phyloP scores from a whole-genome alignment of 768 basidiomycete genomes.

The Fomitopsis pulvina region DNA sequence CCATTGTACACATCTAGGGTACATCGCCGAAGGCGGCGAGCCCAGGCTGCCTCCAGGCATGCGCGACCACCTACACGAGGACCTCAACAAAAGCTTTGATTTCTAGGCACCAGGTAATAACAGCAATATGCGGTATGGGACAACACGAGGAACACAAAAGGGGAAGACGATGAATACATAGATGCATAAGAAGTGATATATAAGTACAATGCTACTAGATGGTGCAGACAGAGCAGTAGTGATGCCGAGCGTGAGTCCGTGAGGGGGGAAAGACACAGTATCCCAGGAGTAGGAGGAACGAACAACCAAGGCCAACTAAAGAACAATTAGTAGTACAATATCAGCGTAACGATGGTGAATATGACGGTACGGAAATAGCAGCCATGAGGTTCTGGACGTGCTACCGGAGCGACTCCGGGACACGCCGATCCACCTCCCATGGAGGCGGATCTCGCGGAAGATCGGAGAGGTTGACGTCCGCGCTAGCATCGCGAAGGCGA shows the following conservation, averaged over 20 bases:
- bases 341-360: no score
- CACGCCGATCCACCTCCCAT: slow-evolving; percentile 22
- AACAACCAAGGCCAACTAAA: background rate
- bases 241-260: background rate
- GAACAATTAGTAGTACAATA: background rate
- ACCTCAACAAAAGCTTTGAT: slow-evolving; percentile 83
- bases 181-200: background rate
- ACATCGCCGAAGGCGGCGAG: slow-evolving; percentile 41
- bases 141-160: background rate
- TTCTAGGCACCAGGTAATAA: slow-evolving; percentile 35
- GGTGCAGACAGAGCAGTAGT: background rate
- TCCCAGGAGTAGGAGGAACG: background rate
- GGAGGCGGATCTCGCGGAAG: slow-evolving; percentile 65
- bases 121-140: background rate
- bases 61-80: slow-evolving; percentile 77
- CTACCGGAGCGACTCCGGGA: background rate
- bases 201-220: background rate
- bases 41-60: slow-evolving; percentile 87
- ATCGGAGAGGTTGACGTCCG: slow-evolving; percentile 76
- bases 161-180: background rate
- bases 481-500: slow-evolving; percentile 66
- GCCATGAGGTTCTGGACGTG: background rate
- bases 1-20: slow-evolving; percentile 33
- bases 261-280: background rate
- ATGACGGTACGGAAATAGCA: background rate